Evolutionary conservation across 2,329 filamentous ascomycete genomes (phyloP), one percentile per base, ranked within the genome.

Genomic region (Clonostachys chloroleuca): DNA sequence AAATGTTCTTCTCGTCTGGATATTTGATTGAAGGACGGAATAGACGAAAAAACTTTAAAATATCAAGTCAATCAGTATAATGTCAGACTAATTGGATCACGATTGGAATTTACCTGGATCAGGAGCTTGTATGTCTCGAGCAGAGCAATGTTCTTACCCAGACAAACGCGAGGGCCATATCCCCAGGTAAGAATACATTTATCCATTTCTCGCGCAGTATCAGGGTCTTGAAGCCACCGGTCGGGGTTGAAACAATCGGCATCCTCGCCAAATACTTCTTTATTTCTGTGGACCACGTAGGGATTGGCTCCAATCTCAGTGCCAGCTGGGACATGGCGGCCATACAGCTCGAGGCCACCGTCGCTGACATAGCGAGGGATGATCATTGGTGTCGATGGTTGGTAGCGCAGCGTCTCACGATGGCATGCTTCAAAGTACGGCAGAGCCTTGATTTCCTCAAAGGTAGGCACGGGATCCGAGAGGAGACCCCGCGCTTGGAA

Each of bases 341-440:
- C 24, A 30, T 30, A 30, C 3, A 90, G 84, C 40, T 83, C 78
- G 20, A 77, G 73, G 10, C 86, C 86, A 17, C 77, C 71, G 0
- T 73, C 65, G 0, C 88, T 88, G 0, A 89, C 85, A 42, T 92
- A 72, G 50, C 89, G 79, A 64, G 92, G 88, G 40, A 92, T 72
- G 0, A 84, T 82, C 6, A 92, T 69, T 0, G 87, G 88, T 0
- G 84, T 77, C 0, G 88, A 86, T 0, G 78, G 76, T 48, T 72
- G 77, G 14, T 81, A 53, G 3, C 78, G 68, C 2, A 83, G 63
- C 0, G 70, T 63, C 56, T 84, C 80, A 49, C 78, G 78, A 48
- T 80, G 68, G 6, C 80, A 69, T n/a, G 74, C 77, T 4, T 63
- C 64, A 2, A 76, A 77, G 53, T 79, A 82, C 0, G 66, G 62